A percentile compares a stretch with the other conserved stretches of the same genome.
Evolutionary conservation across 305 asterid species (phyloP).

Genomic region (Solanum hybrid): DNA sequence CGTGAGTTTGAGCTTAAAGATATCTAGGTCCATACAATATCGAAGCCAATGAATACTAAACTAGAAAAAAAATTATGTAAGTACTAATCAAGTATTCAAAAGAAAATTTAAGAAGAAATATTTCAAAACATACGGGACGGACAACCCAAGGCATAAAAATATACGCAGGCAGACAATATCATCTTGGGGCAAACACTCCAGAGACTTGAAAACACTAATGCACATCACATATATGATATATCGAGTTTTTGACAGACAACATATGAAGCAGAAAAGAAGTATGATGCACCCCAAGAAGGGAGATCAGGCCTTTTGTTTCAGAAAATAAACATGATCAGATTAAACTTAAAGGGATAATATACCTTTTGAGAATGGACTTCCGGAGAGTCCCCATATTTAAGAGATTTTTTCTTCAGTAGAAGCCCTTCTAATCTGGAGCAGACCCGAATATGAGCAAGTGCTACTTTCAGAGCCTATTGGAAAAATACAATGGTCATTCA

Average conservation of each 20-base stretch:
- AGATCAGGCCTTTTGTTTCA: neutral
- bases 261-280: neutral
- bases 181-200: neutral
- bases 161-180: neutral
- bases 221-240: neutral
- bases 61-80: neutral
- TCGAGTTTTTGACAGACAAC: neutral
- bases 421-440: constrained; percentile 90
- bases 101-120: neutral
- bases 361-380: constrained; percentile 94
- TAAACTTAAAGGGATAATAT: neutral
- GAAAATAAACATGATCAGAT: neutral
- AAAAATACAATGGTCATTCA: neutral
- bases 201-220: neutral
- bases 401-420: constrained; percentile 67
- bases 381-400: constrained; percentile 67
- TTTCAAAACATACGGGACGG: neutral
- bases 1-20: neutral
- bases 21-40: neutral
- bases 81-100: neutral
- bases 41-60: neutral
- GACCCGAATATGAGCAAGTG: constrained; percentile 67
- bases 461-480: constrained; percentile 63
- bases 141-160: neutral
- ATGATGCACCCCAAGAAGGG: neutral